phyloP scores from a whole-genome alignment of 139 green algal species.

The Picochlorum sp. region DNA sequence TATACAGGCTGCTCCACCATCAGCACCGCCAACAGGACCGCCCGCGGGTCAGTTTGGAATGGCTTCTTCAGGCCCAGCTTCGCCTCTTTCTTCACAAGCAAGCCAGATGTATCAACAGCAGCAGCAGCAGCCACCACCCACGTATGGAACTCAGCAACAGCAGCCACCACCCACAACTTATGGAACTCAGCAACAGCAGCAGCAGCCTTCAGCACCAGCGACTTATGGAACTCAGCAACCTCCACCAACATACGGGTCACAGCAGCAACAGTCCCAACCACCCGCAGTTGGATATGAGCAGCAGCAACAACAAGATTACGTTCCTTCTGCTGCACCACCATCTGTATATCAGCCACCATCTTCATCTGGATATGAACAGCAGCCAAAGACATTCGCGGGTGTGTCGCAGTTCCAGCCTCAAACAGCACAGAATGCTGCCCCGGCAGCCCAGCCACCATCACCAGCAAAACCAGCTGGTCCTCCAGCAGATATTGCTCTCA shows the following conservation, averaged over 20 bases:
- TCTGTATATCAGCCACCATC: slow-evolving; percentile 12
- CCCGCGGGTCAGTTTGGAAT: background rate
- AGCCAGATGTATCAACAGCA: too few species aligned
- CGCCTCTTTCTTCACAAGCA: background rate
- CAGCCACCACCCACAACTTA: background rate
- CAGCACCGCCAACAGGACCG: background rate
- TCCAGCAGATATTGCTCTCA: slow-evolving; percentile 60
- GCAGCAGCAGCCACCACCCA: too few species aligned
- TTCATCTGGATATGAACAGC: background rate
- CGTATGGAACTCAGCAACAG: too few species aligned
- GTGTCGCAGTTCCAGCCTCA: slow-evolving; percentile 1
- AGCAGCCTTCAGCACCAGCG: too few species aligned
- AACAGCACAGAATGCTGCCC: background rate
- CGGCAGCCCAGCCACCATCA: slow-evolving; percentile 11
- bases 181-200: too few species aligned
- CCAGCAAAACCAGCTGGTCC: slow-evolving; percentile 51
- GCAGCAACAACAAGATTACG: background rate
- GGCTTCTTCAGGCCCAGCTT: background rate
- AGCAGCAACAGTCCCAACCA: background rate
- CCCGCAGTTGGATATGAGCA: background rate
- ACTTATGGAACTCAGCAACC: background rate
- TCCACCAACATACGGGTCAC: slow-evolving; percentile 3
- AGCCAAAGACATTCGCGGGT: slow-evolving; percentile 8
- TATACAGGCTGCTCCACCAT: background rate
- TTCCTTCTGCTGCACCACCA: slow-evolving; percentile 8